Evolutionary conservation across 1,284 basidiomycete genomes (phyloP).

Genomic region (Trametes sp.): DNA sequence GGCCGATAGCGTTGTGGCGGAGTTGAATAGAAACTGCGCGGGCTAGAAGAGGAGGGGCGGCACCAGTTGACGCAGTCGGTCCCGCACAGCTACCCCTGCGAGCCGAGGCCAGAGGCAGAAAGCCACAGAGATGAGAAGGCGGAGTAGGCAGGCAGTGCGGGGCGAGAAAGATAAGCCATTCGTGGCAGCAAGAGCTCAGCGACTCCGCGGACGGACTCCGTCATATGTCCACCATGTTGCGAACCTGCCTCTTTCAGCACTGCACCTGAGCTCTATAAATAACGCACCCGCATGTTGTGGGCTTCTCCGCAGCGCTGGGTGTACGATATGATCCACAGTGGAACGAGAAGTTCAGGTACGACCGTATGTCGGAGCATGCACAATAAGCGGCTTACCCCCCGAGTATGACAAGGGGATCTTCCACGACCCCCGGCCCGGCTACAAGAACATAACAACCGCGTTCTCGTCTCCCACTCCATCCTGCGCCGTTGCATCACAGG

Average conservation of each 20-base stretch:
- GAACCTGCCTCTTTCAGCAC: constrained; percentile 5
- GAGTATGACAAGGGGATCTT: constrained; percentile 8
- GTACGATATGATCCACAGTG: constrained; percentile 12
- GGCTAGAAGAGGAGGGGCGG: constrained; percentile 7
- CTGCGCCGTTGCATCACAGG: neutral
- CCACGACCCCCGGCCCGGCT: neutral
- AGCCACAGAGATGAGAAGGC: neutral
- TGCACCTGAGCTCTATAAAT: constrained; percentile 8
- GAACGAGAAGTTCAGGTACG: constrained; percentile 5
- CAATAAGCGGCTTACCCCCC: constrained; percentile 11
- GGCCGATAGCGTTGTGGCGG: constrained; percentile 17
- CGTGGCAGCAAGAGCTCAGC: constrained; percentile 5
- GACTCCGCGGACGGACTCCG: constrained; percentile 13
- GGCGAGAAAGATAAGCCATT: constrained; percentile 17
- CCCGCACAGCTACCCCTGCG: constrained; percentile 1
- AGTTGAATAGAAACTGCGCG: constrained; percentile 5
- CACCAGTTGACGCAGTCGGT: constrained; percentile 15
- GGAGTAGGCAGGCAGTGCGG: neutral
- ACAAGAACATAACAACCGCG: neutral
- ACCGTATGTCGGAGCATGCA: neutral
- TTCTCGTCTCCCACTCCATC: neutral
- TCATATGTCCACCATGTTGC: constrained; percentile 9
- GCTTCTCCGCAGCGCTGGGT: neutral
- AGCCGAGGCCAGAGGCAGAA: neutral
- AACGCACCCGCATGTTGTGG: neutral